Evolutionary conservation across 2,329 filamentous ascomycete species (phyloP).

Genomic region (Lasiodiplodia theobromae): DNA sequence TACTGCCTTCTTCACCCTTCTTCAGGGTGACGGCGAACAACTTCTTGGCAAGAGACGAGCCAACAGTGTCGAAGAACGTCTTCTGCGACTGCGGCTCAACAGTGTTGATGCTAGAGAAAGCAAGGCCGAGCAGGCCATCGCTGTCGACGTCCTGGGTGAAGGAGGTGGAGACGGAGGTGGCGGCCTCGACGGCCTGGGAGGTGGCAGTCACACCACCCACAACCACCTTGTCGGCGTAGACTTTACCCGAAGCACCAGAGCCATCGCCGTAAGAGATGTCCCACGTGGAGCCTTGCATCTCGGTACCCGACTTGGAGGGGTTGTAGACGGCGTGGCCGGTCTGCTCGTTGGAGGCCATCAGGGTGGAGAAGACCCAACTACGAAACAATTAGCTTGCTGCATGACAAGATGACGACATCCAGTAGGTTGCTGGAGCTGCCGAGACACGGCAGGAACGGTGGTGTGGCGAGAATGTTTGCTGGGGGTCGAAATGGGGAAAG

Average conservation of each 20-base stretch:
- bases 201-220: slow-evolving; percentile 67
- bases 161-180: slow-evolving; percentile 62
- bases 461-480: not conserved
- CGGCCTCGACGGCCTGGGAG: slow-evolving; percentile 71
- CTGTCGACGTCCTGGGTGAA: slow-evolving; percentile 60
- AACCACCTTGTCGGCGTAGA: slow-evolving; percentile 70
- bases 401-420: not conserved
- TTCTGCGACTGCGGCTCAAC: slow-evolving; percentile 58
- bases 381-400: not conserved
- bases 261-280: slow-evolving; percentile 71
- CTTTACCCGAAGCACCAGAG: slow-evolving; percentile 67
- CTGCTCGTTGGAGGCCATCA: slow-evolving; percentile 59
- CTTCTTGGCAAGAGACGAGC: slow-evolving; percentile 57
- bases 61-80: slow-evolving; percentile 68
- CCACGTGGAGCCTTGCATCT: slow-evolving; percentile 62
- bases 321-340: slow-evolving; percentile 66
- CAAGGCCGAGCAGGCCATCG: slow-evolving; percentile 32
- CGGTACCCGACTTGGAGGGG: slow-evolving; percentile 56
- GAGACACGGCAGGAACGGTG: not conserved
- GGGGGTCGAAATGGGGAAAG: not conserved
- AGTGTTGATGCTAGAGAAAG: slow-evolving; percentile 43
- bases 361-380: slow-evolving; percentile 69
- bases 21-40: slow-evolving; percentile 67
- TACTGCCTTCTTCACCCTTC: slow-evolving; percentile 47
- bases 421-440: not conserved